Percentiles rank a stretch among this genome's conserved stretches.
Evolutionary conservation across 768 basidiomycete genomes (phyloP).

Genomic region (Cyclocybe cylindracea): DNA sequence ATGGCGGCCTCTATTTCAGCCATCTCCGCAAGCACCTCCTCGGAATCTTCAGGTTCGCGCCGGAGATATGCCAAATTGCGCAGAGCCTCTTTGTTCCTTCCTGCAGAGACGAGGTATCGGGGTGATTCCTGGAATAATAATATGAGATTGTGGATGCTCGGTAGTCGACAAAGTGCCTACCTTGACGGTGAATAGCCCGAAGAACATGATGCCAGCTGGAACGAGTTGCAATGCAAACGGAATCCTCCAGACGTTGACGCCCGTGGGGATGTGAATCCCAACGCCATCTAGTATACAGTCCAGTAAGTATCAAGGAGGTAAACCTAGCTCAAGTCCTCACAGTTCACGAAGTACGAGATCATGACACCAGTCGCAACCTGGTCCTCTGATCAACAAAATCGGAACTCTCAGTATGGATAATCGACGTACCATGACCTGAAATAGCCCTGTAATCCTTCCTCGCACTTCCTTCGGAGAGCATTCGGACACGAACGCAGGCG

Average conservation of each 20-base stretch:
- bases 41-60: constrained; percentile 38
- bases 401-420: background rate
- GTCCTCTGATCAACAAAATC: too few relatives aligned
- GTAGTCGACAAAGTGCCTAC: constrained; percentile 19
- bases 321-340: constrained; percentile 35
- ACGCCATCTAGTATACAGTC: constrained; percentile 50
- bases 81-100: constrained; percentile 52
- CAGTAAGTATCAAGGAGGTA: too few relatives aligned
- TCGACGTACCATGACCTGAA: constrained; percentile 74
- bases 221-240: constrained; percentile 80
- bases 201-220: constrained; percentile 68
- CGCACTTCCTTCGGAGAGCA: constrained; percentile 86
- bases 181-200: constrained; percentile 70
- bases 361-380: constrained; percentile 78
- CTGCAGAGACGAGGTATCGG: constrained; percentile 75
- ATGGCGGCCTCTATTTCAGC: constrained; percentile 85
- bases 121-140: constrained; percentile 61
- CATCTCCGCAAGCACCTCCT: constrained; percentile 56
- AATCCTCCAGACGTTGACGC: constrained; percentile 62
- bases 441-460: constrained; percentile 81
- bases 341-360: constrained; percentile 82
- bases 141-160: background rate
- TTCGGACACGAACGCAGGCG: constrained; percentile 86
- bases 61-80: constrained; percentile 68
- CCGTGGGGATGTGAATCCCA: constrained; percentile 47